Evolutionary conservation across 495 filamentous ascomycete genomes (phyloP).

Genomic region (Penicillium subrubescens): DNA sequence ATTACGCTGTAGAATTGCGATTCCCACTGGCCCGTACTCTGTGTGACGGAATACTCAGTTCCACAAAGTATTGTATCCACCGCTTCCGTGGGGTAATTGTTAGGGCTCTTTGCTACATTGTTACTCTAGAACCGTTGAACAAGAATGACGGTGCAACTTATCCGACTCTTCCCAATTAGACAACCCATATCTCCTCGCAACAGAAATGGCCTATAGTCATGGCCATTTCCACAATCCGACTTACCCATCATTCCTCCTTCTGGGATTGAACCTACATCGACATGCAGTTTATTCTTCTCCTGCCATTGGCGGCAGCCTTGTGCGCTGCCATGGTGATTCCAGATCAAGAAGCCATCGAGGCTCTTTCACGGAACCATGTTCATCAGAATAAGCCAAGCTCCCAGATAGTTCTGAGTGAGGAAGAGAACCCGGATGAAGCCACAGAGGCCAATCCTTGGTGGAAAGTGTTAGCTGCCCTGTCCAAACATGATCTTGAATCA

Average conservation of each 20-base stretch:
- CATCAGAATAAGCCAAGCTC: neutral
- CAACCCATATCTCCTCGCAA: neutral
- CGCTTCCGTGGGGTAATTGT: neutral
- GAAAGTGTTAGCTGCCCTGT: neutral
- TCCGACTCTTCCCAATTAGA: neutral
- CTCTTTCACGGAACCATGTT: slow-evolving; percentile 7
- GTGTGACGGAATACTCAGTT: neutral
- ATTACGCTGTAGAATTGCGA: neutral
- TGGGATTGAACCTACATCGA: neutral
- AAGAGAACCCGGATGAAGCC: slow-evolving; percentile 25
- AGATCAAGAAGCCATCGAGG: slow-evolving; percentile 47
- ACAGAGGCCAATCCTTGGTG: slow-evolving; percentile 16
- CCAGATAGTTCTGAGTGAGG: slow-evolving; percentile 2
- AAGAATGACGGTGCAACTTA: neutral
- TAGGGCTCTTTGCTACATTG: neutral
- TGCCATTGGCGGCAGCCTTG: slow-evolving; percentile 51
- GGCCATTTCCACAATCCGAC: neutral
- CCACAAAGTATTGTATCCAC: neutral
- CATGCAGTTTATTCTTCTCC: slow-evolving; percentile 53
- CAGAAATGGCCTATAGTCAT: neutral
- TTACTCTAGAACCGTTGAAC: neutral
- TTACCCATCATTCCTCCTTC: neutral
- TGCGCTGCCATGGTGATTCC: slow-evolving; percentile 62
- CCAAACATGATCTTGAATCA: neutral
- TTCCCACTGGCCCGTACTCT: neutral